Conservation (phyloP, 139 green algal genomes). For the Eudorina sp. region DNA sequence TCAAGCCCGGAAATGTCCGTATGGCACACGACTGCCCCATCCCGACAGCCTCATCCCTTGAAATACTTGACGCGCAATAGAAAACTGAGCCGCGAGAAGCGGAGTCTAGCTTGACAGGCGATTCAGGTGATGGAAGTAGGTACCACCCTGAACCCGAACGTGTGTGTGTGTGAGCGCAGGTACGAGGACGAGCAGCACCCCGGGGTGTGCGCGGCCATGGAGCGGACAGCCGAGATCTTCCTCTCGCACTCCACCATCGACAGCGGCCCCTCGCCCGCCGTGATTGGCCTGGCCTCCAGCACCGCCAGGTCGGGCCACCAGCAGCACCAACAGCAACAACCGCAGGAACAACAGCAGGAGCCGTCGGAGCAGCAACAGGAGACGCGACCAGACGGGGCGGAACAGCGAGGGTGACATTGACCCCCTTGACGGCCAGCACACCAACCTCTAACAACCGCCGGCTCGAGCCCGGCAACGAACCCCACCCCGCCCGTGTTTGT, state of each 20-base stretch:
- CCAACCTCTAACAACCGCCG: too few relatives aligned
- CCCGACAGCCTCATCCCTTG: not conserved
- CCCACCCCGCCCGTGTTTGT: too few relatives aligned
- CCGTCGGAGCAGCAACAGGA: not conserved
- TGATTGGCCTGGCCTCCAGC: not conserved
- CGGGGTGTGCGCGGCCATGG: slow-evolving; percentile 76
- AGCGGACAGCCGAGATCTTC: slow-evolving; percentile 65
- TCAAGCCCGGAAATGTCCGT: too few relatives aligned
- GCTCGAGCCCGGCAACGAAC: too few relatives aligned
- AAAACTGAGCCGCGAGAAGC: too few relatives aligned
- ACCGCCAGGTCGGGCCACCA: too few relatives aligned
- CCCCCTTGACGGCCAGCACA: not conserved
- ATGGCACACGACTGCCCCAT: not conserved
- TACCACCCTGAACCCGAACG: too few relatives aligned
- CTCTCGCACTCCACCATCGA: slow-evolving; percentile 41
- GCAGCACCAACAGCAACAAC: not conserved
- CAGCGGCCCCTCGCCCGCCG: slow-evolving; percentile 5
- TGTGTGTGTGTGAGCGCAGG: too few relatives aligned
- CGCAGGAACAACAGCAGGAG: not conserved
- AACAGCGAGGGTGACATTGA: not conserved
- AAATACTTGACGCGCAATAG: too few relatives aligned
- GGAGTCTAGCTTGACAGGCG: too few relatives aligned
- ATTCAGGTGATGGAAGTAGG: too few relatives aligned
- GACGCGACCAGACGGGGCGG: not conserved
- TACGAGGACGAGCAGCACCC: slow-evolving; percentile 78